Evolutionary conservation across 257 asterid species (phyloP).

Genomic region (Sherardia arvensis): DNA sequence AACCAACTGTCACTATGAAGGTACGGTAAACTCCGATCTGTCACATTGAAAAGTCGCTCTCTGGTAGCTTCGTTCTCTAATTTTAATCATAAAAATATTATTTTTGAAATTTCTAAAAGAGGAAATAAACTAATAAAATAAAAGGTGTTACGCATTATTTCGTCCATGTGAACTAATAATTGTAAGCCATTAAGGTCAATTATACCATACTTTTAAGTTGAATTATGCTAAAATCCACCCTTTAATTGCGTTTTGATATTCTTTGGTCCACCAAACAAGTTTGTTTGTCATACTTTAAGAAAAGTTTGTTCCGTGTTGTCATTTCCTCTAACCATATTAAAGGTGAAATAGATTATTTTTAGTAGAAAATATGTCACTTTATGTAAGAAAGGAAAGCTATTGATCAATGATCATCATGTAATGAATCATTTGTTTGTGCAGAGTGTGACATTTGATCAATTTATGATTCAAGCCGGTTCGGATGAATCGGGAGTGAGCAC

Average conservation of each 20-base stretch:
- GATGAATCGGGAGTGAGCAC: constrained; percentile 75
- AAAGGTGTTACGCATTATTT: background rate
- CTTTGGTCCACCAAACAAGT: background rate
- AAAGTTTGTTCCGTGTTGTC: background rate
- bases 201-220: background rate
- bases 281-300: background rate
- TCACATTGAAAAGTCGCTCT: background rate
- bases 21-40: constrained; percentile 18
- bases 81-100: background rate
- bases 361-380: background rate
- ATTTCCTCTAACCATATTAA: background rate
- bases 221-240: too few relatives aligned
- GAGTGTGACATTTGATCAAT: constrained; percentile 63
- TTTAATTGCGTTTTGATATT: background rate
- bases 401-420: background rate
- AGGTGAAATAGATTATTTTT: too few relatives aligned
- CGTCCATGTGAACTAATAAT: background rate
- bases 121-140: too few relatives aligned
- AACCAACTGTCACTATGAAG: constrained; percentile 72
- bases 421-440: constrained; percentile 23
- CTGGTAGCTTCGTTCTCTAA: too few relatives aligned
- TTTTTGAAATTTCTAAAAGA: too few relatives aligned
- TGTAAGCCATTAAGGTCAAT: background rate
- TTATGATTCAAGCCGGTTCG: constrained; percentile 65
- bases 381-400: background rate